Conservation (phyloP, 2,329 filamentous ascomycete genomes). For the Monosporascus cannonballus region DNA sequence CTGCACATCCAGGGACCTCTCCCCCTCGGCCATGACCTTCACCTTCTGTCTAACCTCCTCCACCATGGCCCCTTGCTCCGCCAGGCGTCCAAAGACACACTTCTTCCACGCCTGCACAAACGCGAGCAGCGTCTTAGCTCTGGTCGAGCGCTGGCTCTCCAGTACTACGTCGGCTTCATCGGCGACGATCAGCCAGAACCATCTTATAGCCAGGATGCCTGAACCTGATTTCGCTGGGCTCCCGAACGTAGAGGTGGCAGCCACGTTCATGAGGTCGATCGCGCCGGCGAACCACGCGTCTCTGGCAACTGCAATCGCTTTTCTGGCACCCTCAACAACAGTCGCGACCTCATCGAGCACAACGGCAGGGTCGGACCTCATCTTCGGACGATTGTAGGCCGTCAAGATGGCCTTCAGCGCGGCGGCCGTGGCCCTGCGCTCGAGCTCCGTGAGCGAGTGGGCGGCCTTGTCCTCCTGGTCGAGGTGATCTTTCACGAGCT, state of each 20-base stretch:
- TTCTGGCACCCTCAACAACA: conserved; percentile 25
- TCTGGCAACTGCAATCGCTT: conserved; percentile 37
- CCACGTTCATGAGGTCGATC: conserved; percentile 36
- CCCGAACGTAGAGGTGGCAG: conserved; percentile 11
- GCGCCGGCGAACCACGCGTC: conserved; percentile 48
- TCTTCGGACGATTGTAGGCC: conserved; percentile 39
- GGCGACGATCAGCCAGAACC: conserved; percentile 42
- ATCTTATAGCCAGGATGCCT: conserved; percentile 24
- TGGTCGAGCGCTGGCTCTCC: conserved; percentile 43
- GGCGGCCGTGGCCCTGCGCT: conserved; percentile 39
- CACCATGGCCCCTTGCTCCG: conserved; percentile 9
- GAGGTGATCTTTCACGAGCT: conserved; percentile 52
- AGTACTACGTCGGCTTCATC: conserved; percentile 40
- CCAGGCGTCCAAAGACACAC: conserved; percentile 33
- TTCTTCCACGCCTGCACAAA: conserved; percentile 35
- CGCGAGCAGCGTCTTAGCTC: conserved; percentile 39
- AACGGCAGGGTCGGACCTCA: conserved; percentile 29
- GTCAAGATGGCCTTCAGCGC: conserved; percentile 45
- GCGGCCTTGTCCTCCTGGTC: conserved; percentile 31
- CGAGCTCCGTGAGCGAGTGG: conserved; percentile 29
- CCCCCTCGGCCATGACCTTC: conserved; percentile 28
- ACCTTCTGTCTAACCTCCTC: conserved; percentile 28
- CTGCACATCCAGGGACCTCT: conserved; percentile 41
- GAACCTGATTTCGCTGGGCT: conserved; percentile 8
- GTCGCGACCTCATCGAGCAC: conserved; percentile 35